These are phyloP conservation scores for Tylopilus balloui DNA, from an alignment of 768 basidiomycete genomes.

Conservation along the genomic window DNA sequence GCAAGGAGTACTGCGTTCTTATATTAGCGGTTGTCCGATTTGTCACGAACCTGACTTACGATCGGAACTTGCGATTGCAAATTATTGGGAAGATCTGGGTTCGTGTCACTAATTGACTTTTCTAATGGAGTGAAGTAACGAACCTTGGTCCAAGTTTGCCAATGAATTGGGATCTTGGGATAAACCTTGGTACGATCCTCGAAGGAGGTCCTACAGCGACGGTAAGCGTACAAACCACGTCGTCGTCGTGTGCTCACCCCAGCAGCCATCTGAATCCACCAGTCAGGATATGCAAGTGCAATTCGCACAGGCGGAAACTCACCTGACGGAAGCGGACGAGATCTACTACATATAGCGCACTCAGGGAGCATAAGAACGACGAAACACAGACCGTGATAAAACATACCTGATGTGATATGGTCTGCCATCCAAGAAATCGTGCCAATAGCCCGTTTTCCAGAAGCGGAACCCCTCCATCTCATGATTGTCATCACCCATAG, in stretches of 20 bases:
- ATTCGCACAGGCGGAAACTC: neutral
- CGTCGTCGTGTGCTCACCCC: constrained; percentile 38
- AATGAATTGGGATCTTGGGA: constrained; percentile 94
- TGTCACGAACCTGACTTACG: constrained; percentile 46
- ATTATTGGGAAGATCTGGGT: constrained; percentile 89
- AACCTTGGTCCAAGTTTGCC: constrained; percentile 92
- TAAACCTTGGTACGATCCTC: constrained; percentile 87
- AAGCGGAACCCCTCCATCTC: constrained; percentile 99
- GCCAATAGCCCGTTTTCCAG: constrained; percentile 98
- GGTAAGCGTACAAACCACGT: neutral
- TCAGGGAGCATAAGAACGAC: constrained; percentile 31
- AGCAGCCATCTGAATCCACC: constrained; percentile 44
- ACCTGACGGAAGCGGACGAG: constrained; percentile 92
- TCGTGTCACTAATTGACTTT: neutral
- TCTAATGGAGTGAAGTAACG: neutral
- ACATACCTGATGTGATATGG: constrained; percentile 94
- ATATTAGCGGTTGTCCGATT: constrained; percentile 1
- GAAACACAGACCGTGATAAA: neutral
- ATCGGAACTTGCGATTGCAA: constrained; percentile 91
- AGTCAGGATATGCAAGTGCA: neutral
- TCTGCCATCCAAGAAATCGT: constrained; percentile 72
- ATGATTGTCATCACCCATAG: constrained; percentile 92
- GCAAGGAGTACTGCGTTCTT: constrained; percentile 70
- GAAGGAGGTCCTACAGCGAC: constrained; percentile 65
- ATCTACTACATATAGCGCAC: constrained; percentile 94